Percentiles rank a stretch among this genome's conserved stretches.
phyloP scores from a whole-genome alignment of 441 rosid genomes.

The Erysimum cheiri region DNA sequence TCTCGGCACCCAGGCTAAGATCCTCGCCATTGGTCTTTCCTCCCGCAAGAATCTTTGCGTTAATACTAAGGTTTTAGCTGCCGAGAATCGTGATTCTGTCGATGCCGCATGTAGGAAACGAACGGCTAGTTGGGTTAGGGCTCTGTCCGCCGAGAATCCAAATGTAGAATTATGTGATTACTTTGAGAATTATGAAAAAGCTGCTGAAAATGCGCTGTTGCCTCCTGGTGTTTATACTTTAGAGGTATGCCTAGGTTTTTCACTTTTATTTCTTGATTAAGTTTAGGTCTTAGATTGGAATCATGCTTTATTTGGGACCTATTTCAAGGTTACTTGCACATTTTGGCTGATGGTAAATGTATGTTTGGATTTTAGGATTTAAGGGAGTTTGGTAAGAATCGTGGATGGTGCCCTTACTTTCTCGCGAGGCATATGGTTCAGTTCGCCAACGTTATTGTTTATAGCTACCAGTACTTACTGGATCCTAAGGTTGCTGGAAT shows the following conservation, averaged over 20 bases:
- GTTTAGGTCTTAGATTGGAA: background rate
- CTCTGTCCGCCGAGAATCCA: conserved; percentile 74
- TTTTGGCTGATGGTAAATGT: conserved; percentile 35
- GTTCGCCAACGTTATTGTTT: conserved; percentile 87
- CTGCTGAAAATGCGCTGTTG: conserved; percentile 71
- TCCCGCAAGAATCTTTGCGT: conserved; percentile 94
- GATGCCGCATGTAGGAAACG: conserved; percentile 91
- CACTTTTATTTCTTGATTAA: background rate
- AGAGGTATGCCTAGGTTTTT: conserved; percentile 55
- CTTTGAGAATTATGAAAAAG: conserved; percentile 86
- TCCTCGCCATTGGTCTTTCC: conserved; percentile 80
- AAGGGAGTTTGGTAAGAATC: conserved; percentile 79
- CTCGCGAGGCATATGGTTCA: conserved; percentile 96
- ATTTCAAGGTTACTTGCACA: conserved; percentile 7
- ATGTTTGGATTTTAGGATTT: conserved; percentile 58
- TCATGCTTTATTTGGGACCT: background rate
- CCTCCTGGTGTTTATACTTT: conserved; percentile 96
- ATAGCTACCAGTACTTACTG: conserved; percentile 93
- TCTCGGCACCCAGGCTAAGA: conserved; percentile 72
- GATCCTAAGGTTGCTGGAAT: conserved; percentile 98
- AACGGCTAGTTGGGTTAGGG: conserved; percentile 93
- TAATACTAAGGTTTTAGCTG: conserved; percentile 69
- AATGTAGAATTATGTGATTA: conserved; percentile 78
- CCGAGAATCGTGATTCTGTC: conserved; percentile 93
- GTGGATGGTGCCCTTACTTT: conserved; percentile 93